These are phyloP conservation scores for Termitomyces sp. DNA, from an alignment of 768 basidiomycete genomes.

Conservation along the genomic window DNA sequence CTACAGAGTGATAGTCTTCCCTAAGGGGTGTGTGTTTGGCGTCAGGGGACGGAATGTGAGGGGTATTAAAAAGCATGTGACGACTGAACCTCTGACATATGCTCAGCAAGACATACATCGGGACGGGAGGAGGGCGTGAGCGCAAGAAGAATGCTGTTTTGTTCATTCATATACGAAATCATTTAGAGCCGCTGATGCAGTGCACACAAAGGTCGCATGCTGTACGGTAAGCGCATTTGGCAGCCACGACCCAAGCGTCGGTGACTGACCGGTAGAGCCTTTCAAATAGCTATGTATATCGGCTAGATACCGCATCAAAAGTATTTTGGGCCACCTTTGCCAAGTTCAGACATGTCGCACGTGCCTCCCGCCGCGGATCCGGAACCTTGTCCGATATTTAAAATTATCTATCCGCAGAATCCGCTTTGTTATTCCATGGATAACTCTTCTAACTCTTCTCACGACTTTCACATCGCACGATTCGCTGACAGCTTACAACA, in stretches of 20 bases:
- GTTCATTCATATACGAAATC: constrained; percentile 38
- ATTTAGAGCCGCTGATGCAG: constrained; percentile 41
- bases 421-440: constrained; percentile 8
- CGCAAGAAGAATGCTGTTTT: constrained; percentile 15
- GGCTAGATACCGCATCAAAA: constrained; percentile 15
- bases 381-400: constrained; percentile 1
- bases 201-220: constrained; percentile 27
- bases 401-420: constrained; percentile 1
- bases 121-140: constrained; percentile 6
- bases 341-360: constrained; percentile 9
- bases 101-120: constrained; percentile 26
- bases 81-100: constrained; percentile 34
- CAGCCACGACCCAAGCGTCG: constrained; percentile 34
- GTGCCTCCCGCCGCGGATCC: constrained; percentile 11
- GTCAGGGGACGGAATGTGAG: constrained; percentile 24
- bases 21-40: constrained; percentile 14
- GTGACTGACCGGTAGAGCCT: constrained; percentile 19
- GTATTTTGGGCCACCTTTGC: constrained; percentile 12
- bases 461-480: constrained; percentile 27
- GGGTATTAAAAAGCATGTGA: constrained; percentile 30
- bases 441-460: constrained; percentile 2
- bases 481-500: constrained; percentile 42
- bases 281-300: constrained; percentile 30
- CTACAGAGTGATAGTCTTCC: constrained; percentile 2
- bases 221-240: constrained; percentile 41